Conservation (phyloP, 495 filamentous ascomycete genomes). For the Talaromyces ruber region DNA sequence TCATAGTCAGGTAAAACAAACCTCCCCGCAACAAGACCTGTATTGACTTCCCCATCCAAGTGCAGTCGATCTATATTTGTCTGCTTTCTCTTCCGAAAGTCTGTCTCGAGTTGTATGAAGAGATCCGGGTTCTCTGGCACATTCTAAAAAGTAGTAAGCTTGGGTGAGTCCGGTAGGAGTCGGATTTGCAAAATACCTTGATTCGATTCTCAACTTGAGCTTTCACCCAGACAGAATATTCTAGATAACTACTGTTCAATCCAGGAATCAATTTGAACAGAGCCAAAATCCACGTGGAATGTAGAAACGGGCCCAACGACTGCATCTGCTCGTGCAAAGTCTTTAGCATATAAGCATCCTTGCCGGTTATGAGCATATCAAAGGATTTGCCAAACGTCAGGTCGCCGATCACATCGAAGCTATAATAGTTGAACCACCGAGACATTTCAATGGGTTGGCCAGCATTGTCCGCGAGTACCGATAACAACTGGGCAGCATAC, state of each 20-base stretch:
- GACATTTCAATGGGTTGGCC: conserved; percentile 21
- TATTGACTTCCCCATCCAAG: conserved; percentile 18
- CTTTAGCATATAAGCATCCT: conserved; percentile 9
- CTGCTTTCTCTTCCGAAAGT: not conserved
- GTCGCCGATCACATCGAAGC: conserved; percentile 41
- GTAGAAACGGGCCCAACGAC: conserved; percentile 5
- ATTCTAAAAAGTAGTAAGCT: not conserved
- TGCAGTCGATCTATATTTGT: conserved; percentile 10
- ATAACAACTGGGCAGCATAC: conserved; percentile 11
- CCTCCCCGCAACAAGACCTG: conserved; percentile 27
- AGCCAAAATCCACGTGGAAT: not conserved
- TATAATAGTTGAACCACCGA: conserved; percentile 32
- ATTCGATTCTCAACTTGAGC: not conserved
- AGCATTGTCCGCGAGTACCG: conserved; percentile 2
- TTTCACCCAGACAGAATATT: conserved; percentile 1
- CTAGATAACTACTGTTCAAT: conserved; percentile 5
- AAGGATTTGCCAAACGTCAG: conserved; percentile 38
- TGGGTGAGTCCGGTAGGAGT: not conserved
- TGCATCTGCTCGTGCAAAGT: conserved; percentile 21
- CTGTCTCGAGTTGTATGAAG: not conserved
- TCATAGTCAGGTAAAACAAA: not conserved
- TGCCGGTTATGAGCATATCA: conserved; percentile 21
- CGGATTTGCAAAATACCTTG: not conserved
- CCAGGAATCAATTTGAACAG: conserved; percentile 3
- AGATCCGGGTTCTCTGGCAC: conserved; percentile 5